These are phyloP conservation scores for Euphorbia corollata DNA, from an alignment of 441 rosid genomes.

Conservation along the genomic window DNA sequence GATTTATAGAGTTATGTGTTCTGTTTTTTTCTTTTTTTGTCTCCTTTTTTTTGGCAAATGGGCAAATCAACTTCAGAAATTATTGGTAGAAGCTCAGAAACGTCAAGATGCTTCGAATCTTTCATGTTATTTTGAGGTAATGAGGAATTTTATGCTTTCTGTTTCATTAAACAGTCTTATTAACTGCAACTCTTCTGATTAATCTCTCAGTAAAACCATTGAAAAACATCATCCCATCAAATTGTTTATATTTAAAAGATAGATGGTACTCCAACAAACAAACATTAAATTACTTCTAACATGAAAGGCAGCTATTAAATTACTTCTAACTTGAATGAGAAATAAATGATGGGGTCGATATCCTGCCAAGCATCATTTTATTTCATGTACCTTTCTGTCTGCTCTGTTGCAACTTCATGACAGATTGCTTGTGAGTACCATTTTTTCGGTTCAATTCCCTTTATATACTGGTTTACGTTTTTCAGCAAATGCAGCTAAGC, in stretches of 20 bases:
- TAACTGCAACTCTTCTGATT: background rate
- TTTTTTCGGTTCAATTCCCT: slow-evolving; percentile 36
- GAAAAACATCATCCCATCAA: background rate
- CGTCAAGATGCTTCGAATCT: background rate
- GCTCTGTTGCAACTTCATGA: slow-evolving; percentile 44
- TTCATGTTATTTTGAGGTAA: background rate
- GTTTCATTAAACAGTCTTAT: background rate
- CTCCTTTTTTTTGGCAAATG: background rate
- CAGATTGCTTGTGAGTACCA: background rate
- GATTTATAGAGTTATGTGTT: background rate
- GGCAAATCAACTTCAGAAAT: background rate
- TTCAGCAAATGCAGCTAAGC: slow-evolving; percentile 83
- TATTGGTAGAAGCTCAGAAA: background rate
- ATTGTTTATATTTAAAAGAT: background rate
- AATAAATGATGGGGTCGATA: background rate
- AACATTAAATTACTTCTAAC: background rate
- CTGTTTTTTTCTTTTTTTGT: background rate
- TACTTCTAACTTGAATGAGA: background rate
- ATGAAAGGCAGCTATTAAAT: background rate
- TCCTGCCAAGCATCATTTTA: slow-evolving; percentile 1
- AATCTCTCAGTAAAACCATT: background rate
- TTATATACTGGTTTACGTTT: slow-evolving; percentile 65
- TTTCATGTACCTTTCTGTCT: slow-evolving; percentile 48
- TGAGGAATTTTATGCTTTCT: background rate
- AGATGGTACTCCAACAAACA: background rate